These are phyloP conservation scores for Aegilops sharonensis DNA, from an alignment of 176 grass and related monocot genomes.

Conservation along the genomic window DNA sequence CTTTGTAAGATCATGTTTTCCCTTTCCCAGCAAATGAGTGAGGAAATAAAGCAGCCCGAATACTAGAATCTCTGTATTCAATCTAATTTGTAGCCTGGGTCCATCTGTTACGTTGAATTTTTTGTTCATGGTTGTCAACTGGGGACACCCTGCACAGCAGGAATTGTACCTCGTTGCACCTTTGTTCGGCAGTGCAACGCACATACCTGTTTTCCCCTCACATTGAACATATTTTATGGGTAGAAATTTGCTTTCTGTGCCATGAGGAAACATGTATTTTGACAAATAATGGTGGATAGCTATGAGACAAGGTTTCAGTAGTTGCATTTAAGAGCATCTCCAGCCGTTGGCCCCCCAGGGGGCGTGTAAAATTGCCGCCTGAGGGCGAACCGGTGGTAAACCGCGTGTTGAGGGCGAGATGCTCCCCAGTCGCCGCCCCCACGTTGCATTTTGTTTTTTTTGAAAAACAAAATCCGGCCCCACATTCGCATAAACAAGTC, in stretches of 20 bases:
- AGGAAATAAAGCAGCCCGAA: slow-evolving; percentile 43
- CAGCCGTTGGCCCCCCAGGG: no score
- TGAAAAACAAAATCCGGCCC: no score
- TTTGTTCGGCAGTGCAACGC: neutral
- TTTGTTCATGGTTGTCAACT: slow-evolving; percentile 23
- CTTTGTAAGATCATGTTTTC: slow-evolving; percentile 47
- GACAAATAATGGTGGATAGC: neutral
- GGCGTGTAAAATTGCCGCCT: no score
- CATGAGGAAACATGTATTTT: neutral
- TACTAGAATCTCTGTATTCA: slow-evolving; percentile 40
- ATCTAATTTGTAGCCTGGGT: slow-evolving; percentile 36
- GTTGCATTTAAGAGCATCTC: no score
- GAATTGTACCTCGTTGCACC: slow-evolving; percentile 7
- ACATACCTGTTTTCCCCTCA: neutral
- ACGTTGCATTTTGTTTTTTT: no score
- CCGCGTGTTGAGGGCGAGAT: no score
- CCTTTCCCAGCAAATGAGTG: slow-evolving; percentile 11
- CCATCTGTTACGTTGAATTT: neutral
- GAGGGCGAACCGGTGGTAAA: no score
- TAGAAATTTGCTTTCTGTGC: neutral
- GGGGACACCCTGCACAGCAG: neutral
- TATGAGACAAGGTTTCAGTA: no score
- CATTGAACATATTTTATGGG: neutral
- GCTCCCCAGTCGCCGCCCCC: no score
- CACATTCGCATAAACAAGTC: no score